phyloP scores from a whole-genome alignment of 2,329 filamentous ascomycete species.

The Xenoacremonium recifei region DNA sequence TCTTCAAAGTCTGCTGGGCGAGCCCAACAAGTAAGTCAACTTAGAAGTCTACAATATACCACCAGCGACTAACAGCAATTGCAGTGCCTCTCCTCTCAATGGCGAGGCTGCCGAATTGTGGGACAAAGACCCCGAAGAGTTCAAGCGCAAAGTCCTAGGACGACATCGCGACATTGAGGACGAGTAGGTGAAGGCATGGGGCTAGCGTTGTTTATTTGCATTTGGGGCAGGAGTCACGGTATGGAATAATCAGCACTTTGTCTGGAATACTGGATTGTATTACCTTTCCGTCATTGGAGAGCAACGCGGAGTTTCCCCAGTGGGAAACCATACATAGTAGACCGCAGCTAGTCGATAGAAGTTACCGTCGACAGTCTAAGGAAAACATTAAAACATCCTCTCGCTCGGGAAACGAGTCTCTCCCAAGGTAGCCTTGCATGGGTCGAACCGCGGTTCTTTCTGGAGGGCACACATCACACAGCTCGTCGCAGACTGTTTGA shows the following conservation, averaged over 20 bases:
- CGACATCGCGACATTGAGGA: constrained; percentile 65
- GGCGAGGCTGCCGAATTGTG: constrained; percentile 95
- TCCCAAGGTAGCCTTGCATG: too few relatives aligned
- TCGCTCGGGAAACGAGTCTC: constrained; percentile 19
- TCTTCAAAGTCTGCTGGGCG: constrained; percentile 89
- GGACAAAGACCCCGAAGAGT: constrained; percentile 85
- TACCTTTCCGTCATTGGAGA: constrained; percentile 20
- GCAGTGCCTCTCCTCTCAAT: constrained; percentile 87
- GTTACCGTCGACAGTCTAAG: constrained; percentile 24
- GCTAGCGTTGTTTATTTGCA: constrained; percentile 20
- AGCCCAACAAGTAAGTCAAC: constrained; percentile 88
- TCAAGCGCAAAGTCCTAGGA: constrained; percentile 71
- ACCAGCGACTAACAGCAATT: constrained; percentile 17
- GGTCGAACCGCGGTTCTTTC: too few relatives aligned
- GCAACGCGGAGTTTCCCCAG: constrained; percentile 18
- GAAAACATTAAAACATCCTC: constrained; percentile 19
- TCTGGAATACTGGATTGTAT: constrained; percentile 34
- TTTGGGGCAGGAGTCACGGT: constrained; percentile 44
- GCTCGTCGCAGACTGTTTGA: constrained; percentile 23
- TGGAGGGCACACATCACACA: constrained; percentile 24
- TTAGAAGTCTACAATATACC: neutral
- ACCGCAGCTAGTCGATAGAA: constrained; percentile 23
- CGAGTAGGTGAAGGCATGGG: constrained; percentile 40
- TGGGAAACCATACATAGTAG: constrained; percentile 20
- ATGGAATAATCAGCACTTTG: constrained; percentile 28